Evolutionary conservation across 2,329 filamentous ascomycete genomes (phyloP).

Genomic region (Alternaria brassicicola): DNA sequence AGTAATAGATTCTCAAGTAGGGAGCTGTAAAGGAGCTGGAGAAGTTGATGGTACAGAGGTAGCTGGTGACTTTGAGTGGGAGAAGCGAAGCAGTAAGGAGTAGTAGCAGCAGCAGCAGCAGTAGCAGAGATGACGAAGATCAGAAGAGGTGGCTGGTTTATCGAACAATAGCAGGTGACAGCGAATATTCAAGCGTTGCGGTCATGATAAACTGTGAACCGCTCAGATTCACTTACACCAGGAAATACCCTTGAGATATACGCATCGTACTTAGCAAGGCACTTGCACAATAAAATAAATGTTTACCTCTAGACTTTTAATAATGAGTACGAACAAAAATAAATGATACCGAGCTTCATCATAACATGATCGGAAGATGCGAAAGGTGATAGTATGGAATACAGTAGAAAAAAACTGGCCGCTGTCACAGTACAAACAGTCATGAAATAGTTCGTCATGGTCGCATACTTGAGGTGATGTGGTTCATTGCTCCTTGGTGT

Average conservation of each 20-base stretch:
- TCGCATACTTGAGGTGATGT: conserved; percentile 15
- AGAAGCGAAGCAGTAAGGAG: neutral
- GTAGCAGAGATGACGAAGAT: neutral
- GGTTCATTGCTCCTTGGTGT: conserved; percentile 22
- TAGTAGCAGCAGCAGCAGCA: neutral
- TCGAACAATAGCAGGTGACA: conserved; percentile 2
- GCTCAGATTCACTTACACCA: neutral
- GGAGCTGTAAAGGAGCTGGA: neutral
- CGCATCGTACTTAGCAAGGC: neutral
- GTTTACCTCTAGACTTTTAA: neutral
- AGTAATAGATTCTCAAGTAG: neutral
- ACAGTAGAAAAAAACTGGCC: neutral
- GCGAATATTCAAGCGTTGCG: conserved; percentile 3
- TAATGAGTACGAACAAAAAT: neutral
- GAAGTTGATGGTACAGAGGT: neutral
- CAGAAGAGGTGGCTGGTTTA: neutral
- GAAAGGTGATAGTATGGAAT: neutral
- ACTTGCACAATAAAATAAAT: neutral
- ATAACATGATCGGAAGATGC: neutral
- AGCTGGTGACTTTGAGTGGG: neutral
- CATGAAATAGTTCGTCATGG: neutral
- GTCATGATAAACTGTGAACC: conserved; percentile 9
- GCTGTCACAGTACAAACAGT: conserved; percentile 24
- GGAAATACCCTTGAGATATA: neutral
- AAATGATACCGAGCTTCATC: neutral